Base-by-base conservation (phyloP, 345 rosid genomes). In the Gossypium ekmanianum region DNA sequence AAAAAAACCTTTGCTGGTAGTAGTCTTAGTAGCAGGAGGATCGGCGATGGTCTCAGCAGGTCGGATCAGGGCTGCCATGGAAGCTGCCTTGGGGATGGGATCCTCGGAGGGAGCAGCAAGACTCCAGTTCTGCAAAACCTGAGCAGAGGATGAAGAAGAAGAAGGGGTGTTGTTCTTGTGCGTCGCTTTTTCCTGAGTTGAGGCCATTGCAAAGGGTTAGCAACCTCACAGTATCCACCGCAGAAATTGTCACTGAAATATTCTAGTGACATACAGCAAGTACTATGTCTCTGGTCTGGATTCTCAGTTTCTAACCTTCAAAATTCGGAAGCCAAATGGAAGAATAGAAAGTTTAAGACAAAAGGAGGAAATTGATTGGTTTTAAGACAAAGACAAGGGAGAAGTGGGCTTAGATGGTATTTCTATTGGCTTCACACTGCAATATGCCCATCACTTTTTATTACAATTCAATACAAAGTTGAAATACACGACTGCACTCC, bases 121-220 rank as follows among this genome's bases (percentile, higher is more conserved):
- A 66, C 67, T 79, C 91, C 89, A 87, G 72, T 80, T 79, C 72
- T 69, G 82, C 73, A 81, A 63, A 47, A 74, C 67, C 57, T 75
- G 69, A 22, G 63, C 9, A 3, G 79, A 78, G 45, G 68, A 17
- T 12, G 74, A 63, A 41, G 65, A 34, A 57, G 72, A 10, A 50
- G 73, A 45, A 41, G 71, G 0, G 2, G 50, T 79, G 12, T 22
- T 47, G 7, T 14, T 26, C 8, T 26, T 76, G 48, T 20, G 56
- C 88, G 88, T 83, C 87, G 90, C 78, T 80, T 88, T 87, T 88
- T 90, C 80, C 87, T 81, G 74, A 86, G 89, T 61, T 87, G 92
- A 41, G 88, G 92, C 90, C 92, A 88, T 90, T 85, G 95, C 61
- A 81, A 76, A 39, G 92, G 92, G 59, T 87, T 88, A 22, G 82